Percentiles rank a stretch among this genome's conserved stretches.
phyloP scores from a whole-genome alignment of 441 rosid species.

The Syzygium syzygioides region DNA sequence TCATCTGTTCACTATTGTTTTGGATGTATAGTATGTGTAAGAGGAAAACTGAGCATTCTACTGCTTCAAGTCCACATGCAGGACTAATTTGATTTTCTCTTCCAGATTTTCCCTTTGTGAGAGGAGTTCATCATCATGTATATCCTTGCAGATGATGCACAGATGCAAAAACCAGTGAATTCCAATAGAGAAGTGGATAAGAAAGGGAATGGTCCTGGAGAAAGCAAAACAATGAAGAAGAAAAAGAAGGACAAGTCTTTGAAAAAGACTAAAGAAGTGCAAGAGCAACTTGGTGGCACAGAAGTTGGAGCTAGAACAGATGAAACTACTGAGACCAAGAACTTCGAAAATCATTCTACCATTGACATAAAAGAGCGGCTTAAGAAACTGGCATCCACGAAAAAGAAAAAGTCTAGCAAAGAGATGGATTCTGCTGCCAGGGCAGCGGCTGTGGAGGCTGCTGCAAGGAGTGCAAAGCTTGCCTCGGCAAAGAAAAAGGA shows the following conservation, averaged over 20 bases:
- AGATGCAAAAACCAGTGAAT: constrained; percentile 29
- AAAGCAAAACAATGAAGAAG: constrained; percentile 53
- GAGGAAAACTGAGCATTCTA: background rate
- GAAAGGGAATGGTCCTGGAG: constrained; percentile 42
- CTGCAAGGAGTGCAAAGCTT: constrained; percentile 65
- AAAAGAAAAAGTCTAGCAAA: constrained; percentile 71
- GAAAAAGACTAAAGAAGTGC: constrained; percentile 47
- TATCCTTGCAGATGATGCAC: constrained; percentile 21
- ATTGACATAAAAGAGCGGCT: constrained; percentile 60
- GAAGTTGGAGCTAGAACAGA: constrained; percentile 13
- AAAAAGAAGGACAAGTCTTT: constrained; percentile 58
- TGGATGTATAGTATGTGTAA: background rate
- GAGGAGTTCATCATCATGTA: background rate
- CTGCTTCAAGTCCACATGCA: background rate
- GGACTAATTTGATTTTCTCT: background rate
- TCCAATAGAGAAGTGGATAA: constrained; percentile 32
- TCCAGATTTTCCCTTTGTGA: background rate
- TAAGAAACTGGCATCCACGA: constrained; percentile 47
- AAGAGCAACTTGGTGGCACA: constrained; percentile 22
- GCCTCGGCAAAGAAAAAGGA: constrained; percentile 86
- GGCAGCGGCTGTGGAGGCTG: constrained; percentile 71
- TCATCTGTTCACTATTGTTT: background rate
- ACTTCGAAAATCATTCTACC: constrained; percentile 32
- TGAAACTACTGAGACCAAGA: constrained; percentile 28
- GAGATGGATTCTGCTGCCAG: constrained; percentile 64